These are phyloP conservation scores for Yarrowia deformans DNA, from an alignment of 805 yeast species.

Conservation along the genomic window DNA sequence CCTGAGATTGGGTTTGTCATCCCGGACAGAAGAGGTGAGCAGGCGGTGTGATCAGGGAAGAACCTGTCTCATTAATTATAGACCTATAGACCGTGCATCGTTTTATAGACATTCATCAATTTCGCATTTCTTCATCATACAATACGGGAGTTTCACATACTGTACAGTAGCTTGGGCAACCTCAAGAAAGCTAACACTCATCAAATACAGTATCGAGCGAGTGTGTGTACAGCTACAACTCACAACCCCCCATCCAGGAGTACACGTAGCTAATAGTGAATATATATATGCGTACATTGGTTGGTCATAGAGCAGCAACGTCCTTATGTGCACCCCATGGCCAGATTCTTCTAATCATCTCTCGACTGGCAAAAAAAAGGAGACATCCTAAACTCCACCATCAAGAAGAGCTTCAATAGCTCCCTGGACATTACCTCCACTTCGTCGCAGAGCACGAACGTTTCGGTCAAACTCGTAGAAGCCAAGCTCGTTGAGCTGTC, in stretches of 20 bases:
- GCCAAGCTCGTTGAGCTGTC: constrained; percentile 83
- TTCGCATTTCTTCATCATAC: no score
- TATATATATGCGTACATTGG: constrained; percentile 28
- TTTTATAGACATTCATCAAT: not conserved
- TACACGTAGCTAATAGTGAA: constrained; percentile 3
- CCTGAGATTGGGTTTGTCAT: constrained; percentile 28
- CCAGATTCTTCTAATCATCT: constrained; percentile 1
- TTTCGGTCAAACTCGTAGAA: constrained; percentile 92
- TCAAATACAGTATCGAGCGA: no score
- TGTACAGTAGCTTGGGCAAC: no score
- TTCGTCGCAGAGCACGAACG: constrained; percentile 88
- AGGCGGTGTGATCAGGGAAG: not conserved
- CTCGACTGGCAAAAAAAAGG: not conserved
- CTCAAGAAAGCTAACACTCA: no score
- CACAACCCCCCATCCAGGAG: not conserved
- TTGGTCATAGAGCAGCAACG: constrained; percentile 2
- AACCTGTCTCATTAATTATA: constrained; percentile 2
- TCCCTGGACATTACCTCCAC: constrained; percentile 97
- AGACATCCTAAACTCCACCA: constrained; percentile 56
- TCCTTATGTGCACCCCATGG: not conserved
- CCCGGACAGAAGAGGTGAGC: constrained; percentile 18
- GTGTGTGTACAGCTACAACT: not conserved
- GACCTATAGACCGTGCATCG: constrained; percentile 7
- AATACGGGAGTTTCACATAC: no score
- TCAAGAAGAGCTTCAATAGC: constrained; percentile 87